Evolutionary conservation across 108 stramenopile genomes (phyloP).

Genomic region (Stephanodiscus minutulus): DNA sequence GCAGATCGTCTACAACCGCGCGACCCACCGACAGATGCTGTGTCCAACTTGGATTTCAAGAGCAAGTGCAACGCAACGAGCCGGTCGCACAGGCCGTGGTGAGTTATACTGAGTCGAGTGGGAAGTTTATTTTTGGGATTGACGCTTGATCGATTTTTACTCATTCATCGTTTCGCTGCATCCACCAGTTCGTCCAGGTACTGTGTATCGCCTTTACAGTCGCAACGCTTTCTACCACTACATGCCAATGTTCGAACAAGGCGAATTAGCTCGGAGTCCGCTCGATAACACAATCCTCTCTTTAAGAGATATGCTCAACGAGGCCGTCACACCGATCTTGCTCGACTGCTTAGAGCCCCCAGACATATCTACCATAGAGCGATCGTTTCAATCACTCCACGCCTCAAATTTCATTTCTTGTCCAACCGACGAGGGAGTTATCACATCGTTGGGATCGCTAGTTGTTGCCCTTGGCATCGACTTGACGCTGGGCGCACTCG

Average conservation of each 20-base stretch:
- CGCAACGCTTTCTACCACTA: conserved; percentile 57
- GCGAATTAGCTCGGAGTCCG: conserved; percentile 83
- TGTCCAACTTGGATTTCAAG: conserved; percentile 86
- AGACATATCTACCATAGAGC: conserved; percentile 63
- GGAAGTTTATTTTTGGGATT: neutral
- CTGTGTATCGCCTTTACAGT: conserved; percentile 89
- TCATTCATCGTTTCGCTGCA: neutral
- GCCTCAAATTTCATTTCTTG: conserved; percentile 62
- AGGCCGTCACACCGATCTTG: conserved; percentile 68
- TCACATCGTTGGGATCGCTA: conserved; percentile 74
- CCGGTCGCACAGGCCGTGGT: conserved; percentile 82
- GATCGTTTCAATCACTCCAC: conserved; percentile 76
- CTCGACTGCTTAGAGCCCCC: conserved; percentile 86
- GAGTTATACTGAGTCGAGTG: neutral
- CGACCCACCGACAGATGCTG: conserved; percentile 78
- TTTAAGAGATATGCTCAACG: conserved; percentile 77
- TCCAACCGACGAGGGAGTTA: conserved; percentile 66
- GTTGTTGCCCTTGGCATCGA: conserved; percentile 81
- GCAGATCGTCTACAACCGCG: conserved; percentile 76
- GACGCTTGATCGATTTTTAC: neutral
- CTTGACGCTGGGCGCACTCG: conserved; percentile 67
- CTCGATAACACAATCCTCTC: conserved; percentile 77
- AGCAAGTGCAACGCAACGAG: conserved; percentile 90
- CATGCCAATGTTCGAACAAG: conserved; percentile 73
- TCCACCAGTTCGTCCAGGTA: conserved; percentile 85